phyloP scores from a whole-genome alignment of 192 early-diverging fungal species.

The Coemansia sp. region DNA sequence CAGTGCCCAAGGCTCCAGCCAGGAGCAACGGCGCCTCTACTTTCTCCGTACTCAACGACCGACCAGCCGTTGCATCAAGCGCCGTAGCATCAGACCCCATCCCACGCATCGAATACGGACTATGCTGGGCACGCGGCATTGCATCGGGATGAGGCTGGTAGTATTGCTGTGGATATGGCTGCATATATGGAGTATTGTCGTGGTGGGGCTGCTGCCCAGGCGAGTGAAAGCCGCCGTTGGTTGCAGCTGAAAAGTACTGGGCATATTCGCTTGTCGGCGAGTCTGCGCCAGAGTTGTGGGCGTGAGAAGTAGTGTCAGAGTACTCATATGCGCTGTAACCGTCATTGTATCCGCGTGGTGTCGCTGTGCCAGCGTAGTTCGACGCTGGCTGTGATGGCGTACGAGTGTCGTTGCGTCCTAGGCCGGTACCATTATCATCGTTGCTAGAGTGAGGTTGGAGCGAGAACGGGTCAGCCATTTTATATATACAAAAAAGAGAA shows the following conservation, averaged over 20 bases:
- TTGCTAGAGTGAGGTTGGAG: background rate
- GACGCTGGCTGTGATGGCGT: background rate
- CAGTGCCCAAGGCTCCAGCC: background rate
- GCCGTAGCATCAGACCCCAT: constrained; percentile 24
- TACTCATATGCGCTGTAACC: background rate
- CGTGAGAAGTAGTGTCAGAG: constrained; percentile 5
- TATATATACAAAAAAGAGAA: background rate
- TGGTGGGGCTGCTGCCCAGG: background rate
- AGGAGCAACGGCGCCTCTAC: background rate
- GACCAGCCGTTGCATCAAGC: background rate
- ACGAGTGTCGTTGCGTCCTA: background rate
- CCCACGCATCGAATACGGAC: constrained; percentile 2
- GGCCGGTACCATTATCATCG: background rate
- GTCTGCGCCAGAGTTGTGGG: background rate
- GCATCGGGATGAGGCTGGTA: background rate
- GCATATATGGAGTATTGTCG: background rate
- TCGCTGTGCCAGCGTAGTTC: background rate
- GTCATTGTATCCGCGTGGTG: background rate
- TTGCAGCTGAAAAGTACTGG: constrained; percentile 7
- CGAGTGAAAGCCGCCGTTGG: background rate
- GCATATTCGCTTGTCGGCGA: constrained; percentile 4
- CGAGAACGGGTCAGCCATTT: constrained; percentile 4
- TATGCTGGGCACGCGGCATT: background rate
- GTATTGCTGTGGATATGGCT: background rate
- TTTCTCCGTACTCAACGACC: background rate